A percentile compares a stretch with the other conserved stretches of the same genome.
Evolutionary conservation across 169 alveolate genomes (phyloP).

Genomic region (Plasmodium gallinaceum): DNA sequence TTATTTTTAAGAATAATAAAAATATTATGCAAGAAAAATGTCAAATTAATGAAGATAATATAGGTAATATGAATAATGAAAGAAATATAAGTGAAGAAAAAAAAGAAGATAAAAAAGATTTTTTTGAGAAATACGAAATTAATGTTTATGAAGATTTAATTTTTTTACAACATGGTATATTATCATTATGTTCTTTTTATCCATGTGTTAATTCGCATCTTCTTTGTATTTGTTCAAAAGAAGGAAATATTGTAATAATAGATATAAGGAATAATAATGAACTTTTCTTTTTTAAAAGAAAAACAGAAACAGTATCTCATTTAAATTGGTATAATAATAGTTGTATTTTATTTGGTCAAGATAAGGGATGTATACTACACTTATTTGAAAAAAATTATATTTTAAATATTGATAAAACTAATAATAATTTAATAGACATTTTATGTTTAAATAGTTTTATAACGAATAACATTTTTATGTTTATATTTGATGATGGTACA

Average conservation of each 20-base stretch:
- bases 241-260: slow-evolving; percentile 49
- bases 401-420: slow-evolving; percentile 60
- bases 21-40: background rate
- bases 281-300: slow-evolving; percentile 55
- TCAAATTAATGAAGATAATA: background rate
- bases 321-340: slow-evolving; percentile 53
- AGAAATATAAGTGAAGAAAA: background rate
- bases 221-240: slow-evolving; percentile 44
- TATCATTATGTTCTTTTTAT: slow-evolving; percentile 58
- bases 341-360: slow-evolving; percentile 54
- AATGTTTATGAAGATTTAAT: slow-evolving; percentile 24
- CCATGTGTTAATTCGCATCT: slow-evolving; percentile 58
- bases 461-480: slow-evolving; percentile 15
- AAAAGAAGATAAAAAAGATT: background rate
- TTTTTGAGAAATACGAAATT: background rate
- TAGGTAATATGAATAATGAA: background rate
- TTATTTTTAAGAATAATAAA: background rate
- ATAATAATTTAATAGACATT: slow-evolving; percentile 19
- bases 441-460: slow-evolving; percentile 49
- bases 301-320: slow-evolving; percentile 55
- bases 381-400: slow-evolving; percentile 53
- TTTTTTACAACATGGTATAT: slow-evolving; percentile 39
- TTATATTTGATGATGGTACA: slow-evolving; percentile 61
- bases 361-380: slow-evolving; percentile 65
- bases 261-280: slow-evolving; percentile 58